phyloP scores from a whole-genome alignment of 1,139 yeast species.

The Nadsonia commutata region DNA sequence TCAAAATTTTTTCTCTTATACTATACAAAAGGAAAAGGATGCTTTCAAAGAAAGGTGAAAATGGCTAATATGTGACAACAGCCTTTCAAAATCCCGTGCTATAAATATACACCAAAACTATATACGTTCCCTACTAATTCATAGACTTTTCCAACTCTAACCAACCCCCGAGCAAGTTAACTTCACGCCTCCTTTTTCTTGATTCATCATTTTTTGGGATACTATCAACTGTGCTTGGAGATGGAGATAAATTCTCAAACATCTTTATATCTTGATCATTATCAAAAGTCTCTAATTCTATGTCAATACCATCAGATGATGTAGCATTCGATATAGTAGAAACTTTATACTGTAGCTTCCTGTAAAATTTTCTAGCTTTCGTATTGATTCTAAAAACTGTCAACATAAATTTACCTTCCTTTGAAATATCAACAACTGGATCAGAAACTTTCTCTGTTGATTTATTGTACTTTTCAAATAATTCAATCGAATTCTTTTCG shows the following conservation, averaged over 20 bases:
- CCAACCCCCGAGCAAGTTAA: not conserved
- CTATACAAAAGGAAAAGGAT: too few relatives aligned
- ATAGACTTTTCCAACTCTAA: not conserved
- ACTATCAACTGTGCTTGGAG: too few relatives aligned
- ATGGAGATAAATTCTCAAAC: not conserved
- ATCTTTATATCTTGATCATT: not conserved
- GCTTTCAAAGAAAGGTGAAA: too few relatives aligned
- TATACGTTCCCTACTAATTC: too few relatives aligned
- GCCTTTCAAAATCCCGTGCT: too few relatives aligned
- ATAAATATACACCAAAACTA: too few relatives aligned
- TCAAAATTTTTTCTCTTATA: too few relatives aligned
- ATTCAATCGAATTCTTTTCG: not conserved
- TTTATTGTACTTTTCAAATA: not conserved
- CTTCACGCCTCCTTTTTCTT: not conserved
- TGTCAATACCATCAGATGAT: not conserved
- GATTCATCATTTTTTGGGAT: not conserved
- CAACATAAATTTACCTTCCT: not conserved
- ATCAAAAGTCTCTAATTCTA: not conserved
- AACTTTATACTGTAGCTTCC: not conserved
- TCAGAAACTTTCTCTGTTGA: not conserved
- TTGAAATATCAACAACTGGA: not conserved
- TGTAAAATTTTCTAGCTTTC: not conserved
- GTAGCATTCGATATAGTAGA: not conserved
- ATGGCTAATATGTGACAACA: too few relatives aligned
- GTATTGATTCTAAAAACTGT: not conserved